phyloP scores from a whole-genome alignment of 306 rosid genomes.

The Dalbergia cochinchinensis region DNA sequence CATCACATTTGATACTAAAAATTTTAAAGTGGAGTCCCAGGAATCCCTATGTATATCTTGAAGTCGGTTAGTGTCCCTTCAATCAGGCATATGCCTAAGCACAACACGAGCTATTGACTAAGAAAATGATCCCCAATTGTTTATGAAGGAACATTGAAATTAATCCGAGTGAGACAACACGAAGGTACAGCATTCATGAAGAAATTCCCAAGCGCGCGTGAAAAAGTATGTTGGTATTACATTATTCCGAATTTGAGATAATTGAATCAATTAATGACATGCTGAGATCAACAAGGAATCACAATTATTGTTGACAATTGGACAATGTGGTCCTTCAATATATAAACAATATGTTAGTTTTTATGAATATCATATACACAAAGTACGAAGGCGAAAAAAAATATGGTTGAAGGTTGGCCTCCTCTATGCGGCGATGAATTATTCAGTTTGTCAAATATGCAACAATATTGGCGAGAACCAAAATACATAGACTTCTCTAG shows the following conservation, averaged over 20 bases:
- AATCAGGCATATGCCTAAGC: slow-evolving; percentile 35
- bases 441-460: slow-evolving; percentile 25
- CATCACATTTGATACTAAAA: slow-evolving; percentile 23
- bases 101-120: slow-evolving; percentile 38
- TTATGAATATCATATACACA: not conserved
- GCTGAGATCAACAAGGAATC: slow-evolving; percentile 44
- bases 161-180: slow-evolving; percentile 17
- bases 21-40: slow-evolving; percentile 27
- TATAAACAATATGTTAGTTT: slow-evolving; percentile 13
- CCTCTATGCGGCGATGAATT: slow-evolving; percentile 22
- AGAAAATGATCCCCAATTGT: slow-evolving; percentile 12
- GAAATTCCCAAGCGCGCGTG: slow-evolving; percentile 30
- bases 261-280: slow-evolving; percentile 32
- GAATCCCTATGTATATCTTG: slow-evolving; percentile 31
- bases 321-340: slow-evolving; percentile 10
- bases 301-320: slow-evolving; percentile 47
- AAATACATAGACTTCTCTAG: slow-evolving; percentile 25
- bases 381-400: slow-evolving; percentile 6
- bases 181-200: not conserved
- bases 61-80: slow-evolving; percentile 48
- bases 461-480: slow-evolving; percentile 11
- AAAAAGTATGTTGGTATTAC: not conserved
- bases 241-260: slow-evolving; percentile 31
- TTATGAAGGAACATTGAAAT: slow-evolving; percentile 11
- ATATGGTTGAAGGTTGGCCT: slow-evolving; percentile 44